Evolutionary conservation across 345 rosid genomes (phyloP).

Genomic region (Pelargonium nanum): DNA sequence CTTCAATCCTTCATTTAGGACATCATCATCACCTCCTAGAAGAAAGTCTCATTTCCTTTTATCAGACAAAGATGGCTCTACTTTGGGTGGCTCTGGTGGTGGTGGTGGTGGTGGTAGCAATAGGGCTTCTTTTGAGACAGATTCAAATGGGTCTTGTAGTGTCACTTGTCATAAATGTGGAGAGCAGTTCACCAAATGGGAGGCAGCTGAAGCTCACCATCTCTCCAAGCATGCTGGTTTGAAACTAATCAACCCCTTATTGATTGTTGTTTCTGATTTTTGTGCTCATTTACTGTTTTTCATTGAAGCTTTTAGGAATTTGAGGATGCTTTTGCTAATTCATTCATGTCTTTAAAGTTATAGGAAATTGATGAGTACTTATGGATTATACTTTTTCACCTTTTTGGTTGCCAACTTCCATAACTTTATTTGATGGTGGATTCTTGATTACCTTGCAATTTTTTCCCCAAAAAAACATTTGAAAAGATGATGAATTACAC

Average conservation of each 20-base stretch:
- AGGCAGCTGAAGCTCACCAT: constrained; percentile 94
- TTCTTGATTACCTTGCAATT: no score
- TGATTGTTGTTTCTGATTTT: neutral
- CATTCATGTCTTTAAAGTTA: no score
- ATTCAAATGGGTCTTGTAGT: constrained; percentile 41
- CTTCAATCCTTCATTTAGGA: constrained; percentile 53
- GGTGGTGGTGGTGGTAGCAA: constrained; percentile 26
- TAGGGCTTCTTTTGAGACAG: constrained; percentile 54
- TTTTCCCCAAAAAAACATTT: no score
- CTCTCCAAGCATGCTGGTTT: constrained; percentile 96
- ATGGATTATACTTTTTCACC: no score
- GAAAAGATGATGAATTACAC: no score
- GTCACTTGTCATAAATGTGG: constrained; percentile 96
- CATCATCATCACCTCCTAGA: constrained; percentile 34
- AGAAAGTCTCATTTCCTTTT: constrained; percentile 39
- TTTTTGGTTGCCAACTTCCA: no score
- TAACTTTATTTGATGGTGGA: no score
- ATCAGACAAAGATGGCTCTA: constrained; percentile 46
- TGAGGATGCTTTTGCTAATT: no score
- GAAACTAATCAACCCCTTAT: neutral
- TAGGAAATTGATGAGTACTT: no score
- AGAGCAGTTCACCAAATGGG: constrained; percentile 82
- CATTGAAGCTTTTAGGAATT: no score
- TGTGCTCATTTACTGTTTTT: neutral
- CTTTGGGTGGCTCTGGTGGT: constrained; percentile 20